Base-by-base conservation (phyloP, 1,139 yeast species). In the Suhomyces taliae region DNA sequence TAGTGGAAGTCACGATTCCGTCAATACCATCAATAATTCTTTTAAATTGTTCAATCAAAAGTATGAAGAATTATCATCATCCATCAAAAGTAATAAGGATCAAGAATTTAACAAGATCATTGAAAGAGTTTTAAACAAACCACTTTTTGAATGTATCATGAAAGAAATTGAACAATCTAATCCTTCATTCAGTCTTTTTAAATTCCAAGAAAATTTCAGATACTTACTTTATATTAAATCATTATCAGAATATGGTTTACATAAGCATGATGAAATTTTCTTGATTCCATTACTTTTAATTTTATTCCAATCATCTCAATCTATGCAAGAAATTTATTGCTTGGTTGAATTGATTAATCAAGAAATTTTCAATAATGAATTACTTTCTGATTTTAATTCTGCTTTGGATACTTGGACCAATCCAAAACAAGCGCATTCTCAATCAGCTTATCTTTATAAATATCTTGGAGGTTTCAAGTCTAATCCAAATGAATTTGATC, bases 191-290 rank as follows among this genome's bases (percentile, higher is more conserved):
- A 58, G 59, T 31, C 36, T 52, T 6, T 29, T 46, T 2, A 49
- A 48, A 10, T 67, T 71, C 48, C 59, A 60, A 43, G 54, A 56
- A 4, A 62, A 67, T 42, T 73, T 62, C 52, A 62, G 57, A 39
- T 57, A 58, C 34, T 55, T 75, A 44, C 65, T 75, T 39, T 73
- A 70, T 53, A 59, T 74, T 37, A 72, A 70, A 51, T 66, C 76
- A 2, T 61, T 74, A 32, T 63, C 73, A 1, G 72, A 67, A 41
- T 62, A 60, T 42, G 77, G 76, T 4, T 60, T 75, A 37, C 62
- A 62, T 37, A 70, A 68, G 46, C 76, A 71, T 44, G 79, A 75
- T 50, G 77, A 71, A 48, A 57, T 58, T 0, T 71, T 74, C 40
- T 57, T 74, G 47, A 69, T 75, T n/a, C 79, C 79, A 8, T 48